A percentile compares a stretch with the other conserved stretches of the same genome.
Conservation (phyloP, 208 protist genomes). For the Leptomonas seymouri region DNA sequence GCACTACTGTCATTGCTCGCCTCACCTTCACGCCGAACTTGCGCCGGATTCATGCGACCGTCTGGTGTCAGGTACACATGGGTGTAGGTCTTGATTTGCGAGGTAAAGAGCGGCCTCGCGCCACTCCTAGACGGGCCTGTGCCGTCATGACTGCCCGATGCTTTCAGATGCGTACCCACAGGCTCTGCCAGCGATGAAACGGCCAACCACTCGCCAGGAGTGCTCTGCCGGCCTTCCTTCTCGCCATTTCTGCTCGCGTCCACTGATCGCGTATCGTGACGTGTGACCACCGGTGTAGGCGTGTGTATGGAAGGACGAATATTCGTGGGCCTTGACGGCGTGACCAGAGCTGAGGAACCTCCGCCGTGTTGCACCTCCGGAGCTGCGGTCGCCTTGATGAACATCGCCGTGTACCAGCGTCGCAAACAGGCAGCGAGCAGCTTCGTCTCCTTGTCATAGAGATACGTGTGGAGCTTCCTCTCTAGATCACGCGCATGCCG, state of each 20-base stretch:
- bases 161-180: background rate
- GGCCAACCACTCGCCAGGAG: background rate
- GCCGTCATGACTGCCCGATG: background rate
- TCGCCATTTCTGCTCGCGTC: background rate
- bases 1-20: slow-evolving; percentile 19
- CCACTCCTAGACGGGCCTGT: background rate
- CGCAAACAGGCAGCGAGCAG: slow-evolving; percentile 44
- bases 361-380: background rate
- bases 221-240: background rate
- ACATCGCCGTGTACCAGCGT: slow-evolving; percentile 67
- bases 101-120: slow-evolving; percentile 18
- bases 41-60: slow-evolving; percentile 33
- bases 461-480: slow-evolving; percentile 25
- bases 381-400: slow-evolving; percentile 35
- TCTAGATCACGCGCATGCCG: slow-evolving; percentile 29
- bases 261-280: too few relatives aligned
- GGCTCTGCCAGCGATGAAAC: background rate
- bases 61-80: slow-evolving; percentile 27
- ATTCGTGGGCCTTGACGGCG: background rate
- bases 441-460: slow-evolving; percentile 34
- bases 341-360: background rate
- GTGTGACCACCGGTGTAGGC: background rate
- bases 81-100: slow-evolving; percentile 32
- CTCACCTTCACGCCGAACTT: slow-evolving; percentile 1
- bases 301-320: background rate